Base-by-base conservation (phyloP, 2,329 filamentous ascomycete genomes). In the Phyllosticta paracitricarpa region DNA sequence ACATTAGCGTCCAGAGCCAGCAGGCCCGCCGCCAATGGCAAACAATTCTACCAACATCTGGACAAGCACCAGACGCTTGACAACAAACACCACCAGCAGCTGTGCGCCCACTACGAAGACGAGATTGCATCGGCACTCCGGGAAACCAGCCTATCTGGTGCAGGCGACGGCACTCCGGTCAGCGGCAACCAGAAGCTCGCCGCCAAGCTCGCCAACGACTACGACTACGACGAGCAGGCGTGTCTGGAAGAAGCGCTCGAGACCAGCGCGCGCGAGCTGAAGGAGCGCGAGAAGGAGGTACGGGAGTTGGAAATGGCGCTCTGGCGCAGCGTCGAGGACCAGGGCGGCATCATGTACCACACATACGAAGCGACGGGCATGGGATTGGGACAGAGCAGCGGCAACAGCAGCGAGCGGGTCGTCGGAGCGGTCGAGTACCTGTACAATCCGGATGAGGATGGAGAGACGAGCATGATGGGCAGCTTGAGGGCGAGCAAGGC, bases 391-490 rank as follows among this genome's bases (percentile, higher is more conserved):
- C 9, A 40, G 10, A 12, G 10, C 10, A 12, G 33, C 33, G 14
- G 33, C 33, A 10, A 10, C 9, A 9, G 9, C 3, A 3, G 33
- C 14, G 33, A 30, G 28, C 28, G 28, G 28, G 28, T 8, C 9
- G 28, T 6, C 6, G 5, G 6, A 30, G 28, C 10, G 33, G 33
- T 40, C 33, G 33, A 14, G 9, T 52, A 60, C 25, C 25, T 17
- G 6, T 52, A 60, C 25, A 54, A 60, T 14, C 58, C 35, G 3
- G 58, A 60, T 17, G 19, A 28, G 24, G 22, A 56, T 33, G 58
- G 53, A 2, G 58, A 60, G 24, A 51, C 53, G n/a, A 56, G 53
- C n/a, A 54, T 35, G 26, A 60, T 60, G 58, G 33, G 33, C 33
- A 40, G 33, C 10, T 40, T 40, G 33, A 40, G 33, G 33, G 33